Conservation (phyloP, 2,329 filamentous ascomycete species). For the Cercospora canescens region DNA sequence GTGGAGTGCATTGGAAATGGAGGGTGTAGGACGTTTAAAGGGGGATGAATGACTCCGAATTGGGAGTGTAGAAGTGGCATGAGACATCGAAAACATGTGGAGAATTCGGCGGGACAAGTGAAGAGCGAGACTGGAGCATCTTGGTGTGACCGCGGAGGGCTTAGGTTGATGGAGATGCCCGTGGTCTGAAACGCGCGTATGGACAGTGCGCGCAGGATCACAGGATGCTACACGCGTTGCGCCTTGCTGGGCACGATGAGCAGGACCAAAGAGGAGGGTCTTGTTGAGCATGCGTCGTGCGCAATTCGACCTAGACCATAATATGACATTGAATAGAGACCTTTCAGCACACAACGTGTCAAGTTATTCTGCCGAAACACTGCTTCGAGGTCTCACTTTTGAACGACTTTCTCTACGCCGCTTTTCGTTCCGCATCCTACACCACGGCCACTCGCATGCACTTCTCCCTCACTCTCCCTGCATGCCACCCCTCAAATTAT, state of each 20-base stretch:
- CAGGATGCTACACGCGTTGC: too few species aligned
- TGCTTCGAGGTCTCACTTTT: background rate
- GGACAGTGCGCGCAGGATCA: too few species aligned
- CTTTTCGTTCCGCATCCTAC: background rate
- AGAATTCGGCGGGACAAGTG: background rate
- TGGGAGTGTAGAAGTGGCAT: background rate
- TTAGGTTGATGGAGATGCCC: too few species aligned
- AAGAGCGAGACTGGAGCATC: background rate
- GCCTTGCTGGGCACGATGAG: too few species aligned
- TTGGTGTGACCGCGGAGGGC: too few species aligned
- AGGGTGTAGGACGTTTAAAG: conserved; percentile 6
- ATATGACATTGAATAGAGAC: background rate
- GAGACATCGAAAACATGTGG: too few species aligned
- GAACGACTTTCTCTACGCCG: background rate
- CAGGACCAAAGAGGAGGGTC: too few species aligned
- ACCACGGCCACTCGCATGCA: too few species aligned
- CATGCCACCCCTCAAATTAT: conserved; percentile 52
- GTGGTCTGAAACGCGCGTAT: too few species aligned
- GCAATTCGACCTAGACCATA: background rate
- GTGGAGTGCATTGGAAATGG: conserved; percentile 13
- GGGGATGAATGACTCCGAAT: background rate
- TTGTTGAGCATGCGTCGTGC: too few species aligned
- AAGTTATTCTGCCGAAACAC: too few species aligned
- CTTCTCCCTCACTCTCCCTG: conserved; percentile 32
- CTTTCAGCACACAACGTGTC: background rate